Conservation (phyloP, 148 eudicot species). For the Talinum fruticosum region DNA sequence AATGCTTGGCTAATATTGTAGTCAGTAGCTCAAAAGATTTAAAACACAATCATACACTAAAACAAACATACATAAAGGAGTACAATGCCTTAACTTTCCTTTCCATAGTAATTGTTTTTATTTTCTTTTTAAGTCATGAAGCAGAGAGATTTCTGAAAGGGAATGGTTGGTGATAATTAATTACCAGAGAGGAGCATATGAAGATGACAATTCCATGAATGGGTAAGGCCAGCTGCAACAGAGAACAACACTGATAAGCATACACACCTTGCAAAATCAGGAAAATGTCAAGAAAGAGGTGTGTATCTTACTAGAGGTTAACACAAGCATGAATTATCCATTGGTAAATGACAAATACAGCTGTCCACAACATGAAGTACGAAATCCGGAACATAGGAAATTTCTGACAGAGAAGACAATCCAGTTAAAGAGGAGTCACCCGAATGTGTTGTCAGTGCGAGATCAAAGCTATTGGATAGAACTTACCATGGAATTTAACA, state of each 20-base stretch:
- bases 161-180: background rate
- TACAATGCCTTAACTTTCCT: too few relatives aligned
- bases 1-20: too few relatives aligned
- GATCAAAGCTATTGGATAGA: background rate
- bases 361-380: conserved; percentile 69
- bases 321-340: conserved; percentile 79
- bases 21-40: too few relatives aligned
- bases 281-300: background rate
- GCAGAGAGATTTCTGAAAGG: background rate
- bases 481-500: conserved; percentile 43
- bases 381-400: conserved; percentile 77
- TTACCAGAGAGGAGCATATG: conserved; percentile 81
- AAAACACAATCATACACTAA: too few relatives aligned
- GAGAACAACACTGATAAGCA: background rate
- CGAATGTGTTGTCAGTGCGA: background rate
- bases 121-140: too few relatives aligned
- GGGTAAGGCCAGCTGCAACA: conserved; percentile 84
- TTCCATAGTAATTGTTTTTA: too few relatives aligned
- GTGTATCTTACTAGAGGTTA: conserved; percentile 42
- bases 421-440: background rate
- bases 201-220: conserved; percentile 76
- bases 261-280: background rate
- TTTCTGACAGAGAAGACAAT: conserved; percentile 39
- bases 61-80: too few relatives aligned
- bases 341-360: conserved; percentile 60